These are phyloP conservation scores for Oemleria cerasiformis DNA, from an alignment of 306 rosid genomes.

Conservation along the genomic window DNA sequence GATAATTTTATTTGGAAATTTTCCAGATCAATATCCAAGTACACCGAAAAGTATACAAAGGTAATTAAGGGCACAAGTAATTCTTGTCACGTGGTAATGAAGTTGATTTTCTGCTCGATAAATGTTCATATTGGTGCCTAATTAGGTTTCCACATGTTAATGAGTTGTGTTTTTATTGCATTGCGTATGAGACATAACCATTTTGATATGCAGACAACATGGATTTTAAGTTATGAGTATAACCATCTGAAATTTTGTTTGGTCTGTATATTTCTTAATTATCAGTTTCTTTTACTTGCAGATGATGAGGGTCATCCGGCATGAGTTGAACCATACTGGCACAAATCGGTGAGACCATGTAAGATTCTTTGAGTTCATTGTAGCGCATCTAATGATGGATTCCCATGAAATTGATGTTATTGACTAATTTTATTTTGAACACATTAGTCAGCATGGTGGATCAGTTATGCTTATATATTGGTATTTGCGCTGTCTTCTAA, in stretches of 20 bases:
- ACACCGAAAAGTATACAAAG: too few species aligned
- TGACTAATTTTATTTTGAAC: not conserved
- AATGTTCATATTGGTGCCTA: too few species aligned
- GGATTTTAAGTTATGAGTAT: not conserved
- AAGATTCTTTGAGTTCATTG: conserved; percentile 18
- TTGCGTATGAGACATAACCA: not conserved
- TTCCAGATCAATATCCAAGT: too few species aligned
- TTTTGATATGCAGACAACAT: not conserved
- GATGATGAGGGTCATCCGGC: conserved; percentile 20
- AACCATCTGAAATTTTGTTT: not conserved
- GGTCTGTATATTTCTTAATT: conserved; percentile 18
- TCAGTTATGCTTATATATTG: not conserved
- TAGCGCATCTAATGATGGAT: conserved; percentile 3
- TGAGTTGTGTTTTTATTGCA: not conserved
- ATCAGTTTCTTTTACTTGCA: conserved; percentile 30
- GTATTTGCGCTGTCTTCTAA: too few species aligned
- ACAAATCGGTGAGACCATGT: conserved; percentile 15
- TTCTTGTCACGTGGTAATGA: too few species aligned
- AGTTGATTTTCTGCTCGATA: too few species aligned
- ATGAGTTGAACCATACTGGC: conserved; percentile 8
- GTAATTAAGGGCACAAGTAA: too few species aligned
- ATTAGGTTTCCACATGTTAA: too few species aligned
- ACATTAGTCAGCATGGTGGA: not conserved
- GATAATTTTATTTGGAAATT: too few species aligned
- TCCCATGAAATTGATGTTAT: conserved; percentile 12